phyloP scores from a whole-genome alignment of 805 yeast species.

The Nakazawaea laoshanensis region DNA sequence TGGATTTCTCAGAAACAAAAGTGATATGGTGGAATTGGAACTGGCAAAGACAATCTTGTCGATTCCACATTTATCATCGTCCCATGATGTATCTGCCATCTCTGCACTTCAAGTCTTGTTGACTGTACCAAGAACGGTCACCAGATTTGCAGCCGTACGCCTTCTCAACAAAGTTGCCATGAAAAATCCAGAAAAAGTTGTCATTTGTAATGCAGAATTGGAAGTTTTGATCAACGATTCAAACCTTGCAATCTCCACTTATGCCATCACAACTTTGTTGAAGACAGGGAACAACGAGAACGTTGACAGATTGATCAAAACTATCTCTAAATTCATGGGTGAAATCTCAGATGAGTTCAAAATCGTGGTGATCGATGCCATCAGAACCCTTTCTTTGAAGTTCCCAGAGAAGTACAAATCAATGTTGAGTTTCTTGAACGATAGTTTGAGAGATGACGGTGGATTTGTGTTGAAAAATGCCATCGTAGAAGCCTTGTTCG shows the following conservation, averaged over 20 bases:
- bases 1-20: constrained; percentile 68
- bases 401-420: constrained; percentile 87
- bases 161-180: constrained; percentile 78
- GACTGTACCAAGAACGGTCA: constrained; percentile 81
- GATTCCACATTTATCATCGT: constrained; percentile 48
- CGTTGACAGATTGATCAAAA: constrained; percentile 83
- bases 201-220: constrained; percentile 75
- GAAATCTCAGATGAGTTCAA: constrained; percentile 96
- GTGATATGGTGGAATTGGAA: constrained; percentile 87
- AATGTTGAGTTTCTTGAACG: constrained; percentile 75
- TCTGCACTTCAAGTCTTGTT: constrained; percentile 67
- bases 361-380: constrained; percentile 90
- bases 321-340: constrained; percentile 80
- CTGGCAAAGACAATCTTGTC: constrained; percentile 70
- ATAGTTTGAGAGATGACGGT: constrained; percentile 85
- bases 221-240: constrained; percentile 83
- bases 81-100: constrained; percentile 64
- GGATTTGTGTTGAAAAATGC: constrained; percentile 77
- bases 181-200: constrained; percentile 69
- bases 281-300: constrained; percentile 89
- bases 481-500: constrained; percentile 88
- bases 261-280: constrained; percentile 91
- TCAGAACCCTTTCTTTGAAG: constrained; percentile 82
- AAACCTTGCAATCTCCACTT: constrained; percentile 89
- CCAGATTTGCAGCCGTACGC: constrained; percentile 91